Percentiles rank a stretch among this genome's conserved stretches.
phyloP scores from a whole-genome alignment of 345 rosid species.

The Brassica juncea region DNA sequence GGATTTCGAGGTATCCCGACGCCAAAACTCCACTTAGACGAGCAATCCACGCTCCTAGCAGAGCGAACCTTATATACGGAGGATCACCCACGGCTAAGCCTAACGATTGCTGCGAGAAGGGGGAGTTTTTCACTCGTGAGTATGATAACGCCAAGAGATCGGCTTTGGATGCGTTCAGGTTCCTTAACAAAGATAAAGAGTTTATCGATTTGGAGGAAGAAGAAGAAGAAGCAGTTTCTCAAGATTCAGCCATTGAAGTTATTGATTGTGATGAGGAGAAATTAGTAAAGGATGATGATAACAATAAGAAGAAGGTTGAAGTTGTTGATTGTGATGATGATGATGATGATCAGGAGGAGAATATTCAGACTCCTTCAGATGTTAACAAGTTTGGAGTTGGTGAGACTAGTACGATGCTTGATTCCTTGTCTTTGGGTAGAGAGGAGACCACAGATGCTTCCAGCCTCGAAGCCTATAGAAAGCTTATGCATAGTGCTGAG shows the following conservation, averaged over 20 bases:
- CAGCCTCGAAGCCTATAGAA: constrained; percentile 59
- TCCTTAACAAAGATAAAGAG: constrained; percentile 40
- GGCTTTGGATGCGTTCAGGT: constrained; percentile 52
- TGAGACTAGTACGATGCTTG: constrained; percentile 48
- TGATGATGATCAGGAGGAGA: not conserved
- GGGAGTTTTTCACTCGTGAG: constrained; percentile 23
- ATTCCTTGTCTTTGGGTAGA: constrained; percentile 46
- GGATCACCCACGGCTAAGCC: constrained; percentile 21
- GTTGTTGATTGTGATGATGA: not conserved
- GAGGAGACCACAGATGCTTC: constrained; percentile 35
- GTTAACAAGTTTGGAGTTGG: constrained; percentile 46
- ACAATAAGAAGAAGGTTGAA: constrained; percentile 29
- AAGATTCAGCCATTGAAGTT: constrained; percentile 57
- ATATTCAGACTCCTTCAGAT: constrained; percentile 41
- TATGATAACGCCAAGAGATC: constrained; percentile 45
- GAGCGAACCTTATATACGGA: constrained; percentile 58
- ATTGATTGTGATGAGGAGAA: constrained; percentile 31
- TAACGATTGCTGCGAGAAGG: constrained; percentile 27
- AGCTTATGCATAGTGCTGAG: constrained; percentile 58
- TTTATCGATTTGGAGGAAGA: constrained; percentile 53
- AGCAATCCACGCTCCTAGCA: constrained; percentile 80
- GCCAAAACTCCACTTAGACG: constrained; percentile 50
- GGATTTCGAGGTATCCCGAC: constrained; percentile 74
- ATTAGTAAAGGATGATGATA: constrained; percentile 3
- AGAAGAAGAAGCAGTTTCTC: constrained; percentile 41